phyloP scores from a whole-genome alignment of 306 rosid genomes.

The Lithocarpus polystachyus region DNA sequence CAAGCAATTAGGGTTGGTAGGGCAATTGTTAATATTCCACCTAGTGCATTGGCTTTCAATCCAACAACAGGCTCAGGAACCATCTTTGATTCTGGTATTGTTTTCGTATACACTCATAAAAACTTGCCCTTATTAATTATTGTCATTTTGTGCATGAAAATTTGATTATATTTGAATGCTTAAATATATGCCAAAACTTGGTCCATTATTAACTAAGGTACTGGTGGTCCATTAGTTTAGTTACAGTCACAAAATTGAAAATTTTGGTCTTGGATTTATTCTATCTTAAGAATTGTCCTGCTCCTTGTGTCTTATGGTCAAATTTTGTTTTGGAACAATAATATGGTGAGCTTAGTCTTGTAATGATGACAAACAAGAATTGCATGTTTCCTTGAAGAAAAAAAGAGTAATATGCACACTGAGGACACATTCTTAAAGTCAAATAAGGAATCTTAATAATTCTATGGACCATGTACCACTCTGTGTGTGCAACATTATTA shows the following conservation, averaged over 20 bases:
- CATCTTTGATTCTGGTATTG: constrained; percentile 76
- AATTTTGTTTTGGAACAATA: background rate
- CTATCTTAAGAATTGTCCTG: too few relatives aligned
- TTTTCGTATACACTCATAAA: background rate
- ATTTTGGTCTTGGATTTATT: background rate
- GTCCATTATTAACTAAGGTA: too few relatives aligned
- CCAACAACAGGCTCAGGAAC: constrained; percentile 86
- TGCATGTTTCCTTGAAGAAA: background rate
- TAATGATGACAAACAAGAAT: constrained; percentile 3
- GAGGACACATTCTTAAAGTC: background rate
- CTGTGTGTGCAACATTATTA: too few relatives aligned
- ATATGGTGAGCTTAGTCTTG: background rate
- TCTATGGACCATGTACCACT: background rate
- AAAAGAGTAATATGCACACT: too few relatives aligned
- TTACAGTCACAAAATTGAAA: background rate
- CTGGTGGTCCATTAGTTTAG: background rate
- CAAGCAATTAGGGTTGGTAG: constrained; percentile 70
- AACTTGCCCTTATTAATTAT: too few relatives aligned
- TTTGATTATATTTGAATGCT: background rate
- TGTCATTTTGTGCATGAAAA: background rate
- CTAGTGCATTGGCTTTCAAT: constrained; percentile 68
- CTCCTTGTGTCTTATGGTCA: too few relatives aligned
- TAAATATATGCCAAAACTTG: background rate
- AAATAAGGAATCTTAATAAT: background rate
- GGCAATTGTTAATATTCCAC: constrained; percentile 71